Conservation (phyloP, 1,284 basidiomycete species). For the Marasmius sp. region DNA sequence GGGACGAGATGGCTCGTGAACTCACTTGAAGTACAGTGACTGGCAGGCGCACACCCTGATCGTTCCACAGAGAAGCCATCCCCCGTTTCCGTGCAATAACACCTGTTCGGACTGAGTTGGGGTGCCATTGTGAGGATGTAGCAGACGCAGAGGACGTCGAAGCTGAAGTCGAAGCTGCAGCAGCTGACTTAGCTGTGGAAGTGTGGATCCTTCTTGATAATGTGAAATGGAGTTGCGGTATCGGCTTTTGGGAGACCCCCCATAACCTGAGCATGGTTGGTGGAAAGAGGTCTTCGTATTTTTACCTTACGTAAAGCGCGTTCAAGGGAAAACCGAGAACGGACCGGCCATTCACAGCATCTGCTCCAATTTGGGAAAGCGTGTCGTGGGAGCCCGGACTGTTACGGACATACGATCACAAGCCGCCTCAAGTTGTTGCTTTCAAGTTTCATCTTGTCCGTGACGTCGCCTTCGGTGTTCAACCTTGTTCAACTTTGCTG, state of each 20-base stretch:
- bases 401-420: too few relatives aligned
- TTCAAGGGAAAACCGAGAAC: background rate
- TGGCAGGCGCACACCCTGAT: conserved; percentile 83
- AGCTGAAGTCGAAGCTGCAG: conserved; percentile 21
- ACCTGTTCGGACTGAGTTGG: conserved; percentile 88
- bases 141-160: conserved; percentile 20
- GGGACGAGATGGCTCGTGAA: conserved; percentile 3
- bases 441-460: too few relatives aligned
- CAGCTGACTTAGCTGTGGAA: conserved; percentile 36
- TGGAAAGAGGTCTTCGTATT: background rate
- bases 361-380: too few relatives aligned
- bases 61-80: conserved; percentile 94
- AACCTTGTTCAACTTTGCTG: too few relatives aligned
- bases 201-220: conserved; percentile 33
- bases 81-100: conserved; percentile 94
- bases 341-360: background rate
- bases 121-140: conserved; percentile 70
- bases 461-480: too few relatives aligned
- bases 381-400: too few relatives aligned
- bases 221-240: conserved; percentile 27
- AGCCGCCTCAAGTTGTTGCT: too few relatives aligned
- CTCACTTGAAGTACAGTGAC: conserved; percentile 93
- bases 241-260: conserved; percentile 39
- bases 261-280: conserved; percentile 52
- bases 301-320: background rate